Evolutionary conservation across 129 eudicot species (phyloP).

Genomic region (Centrapalus pauciflorus): DNA sequence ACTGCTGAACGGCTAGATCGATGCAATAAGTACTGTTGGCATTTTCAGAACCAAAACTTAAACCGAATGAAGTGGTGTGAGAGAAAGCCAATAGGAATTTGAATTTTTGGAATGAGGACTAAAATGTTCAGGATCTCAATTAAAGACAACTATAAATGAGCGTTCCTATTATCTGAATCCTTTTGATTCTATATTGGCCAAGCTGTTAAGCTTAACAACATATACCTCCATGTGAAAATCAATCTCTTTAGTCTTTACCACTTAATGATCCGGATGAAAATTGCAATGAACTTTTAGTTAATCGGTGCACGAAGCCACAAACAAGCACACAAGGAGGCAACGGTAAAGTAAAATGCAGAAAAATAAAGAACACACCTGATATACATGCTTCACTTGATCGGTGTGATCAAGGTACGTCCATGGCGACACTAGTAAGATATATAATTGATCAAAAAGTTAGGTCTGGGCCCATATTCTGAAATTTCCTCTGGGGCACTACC

Average conservation of each 20-base stretch:
- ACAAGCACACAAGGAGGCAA: no score
- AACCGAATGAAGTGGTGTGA: background rate
- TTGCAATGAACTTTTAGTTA: no score
- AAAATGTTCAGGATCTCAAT: background rate
- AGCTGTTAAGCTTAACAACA: background rate
- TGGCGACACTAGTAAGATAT: no score
- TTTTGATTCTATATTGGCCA: background rate
- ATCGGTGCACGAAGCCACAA: no score
- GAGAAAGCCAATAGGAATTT: background rate
- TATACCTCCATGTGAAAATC: background rate
- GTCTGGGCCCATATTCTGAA: no score
- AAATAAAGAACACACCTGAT: no score
- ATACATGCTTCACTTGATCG: no score
- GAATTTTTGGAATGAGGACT: background rate
- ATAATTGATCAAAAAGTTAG: no score
- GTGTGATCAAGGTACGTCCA: no score
- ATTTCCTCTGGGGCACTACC: no score
- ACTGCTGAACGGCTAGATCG: background rate
- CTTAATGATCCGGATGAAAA: background rate
- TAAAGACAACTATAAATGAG: background rate
- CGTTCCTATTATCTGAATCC: background rate
- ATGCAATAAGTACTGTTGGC: background rate
- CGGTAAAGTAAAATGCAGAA: no score
- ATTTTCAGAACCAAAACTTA: background rate
- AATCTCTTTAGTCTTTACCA: background rate